Evolutionary conservation across 108 stramenopile species (phyloP), one percentile per base, ranked within the genome.

Genomic region (Nitzschia sp.): DNA sequence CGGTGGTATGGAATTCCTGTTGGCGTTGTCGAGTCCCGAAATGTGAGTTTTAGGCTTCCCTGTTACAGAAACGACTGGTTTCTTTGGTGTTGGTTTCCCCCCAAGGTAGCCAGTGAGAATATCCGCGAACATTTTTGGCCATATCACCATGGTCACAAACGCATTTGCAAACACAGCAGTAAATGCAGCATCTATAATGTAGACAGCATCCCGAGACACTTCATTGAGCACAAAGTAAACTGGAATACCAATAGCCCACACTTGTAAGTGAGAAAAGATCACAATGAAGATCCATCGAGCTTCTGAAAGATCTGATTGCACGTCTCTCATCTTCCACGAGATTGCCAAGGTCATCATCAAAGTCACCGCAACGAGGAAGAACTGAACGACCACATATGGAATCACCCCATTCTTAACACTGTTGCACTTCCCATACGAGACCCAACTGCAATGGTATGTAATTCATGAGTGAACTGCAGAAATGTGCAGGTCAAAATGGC

Each of bases 221-320:
- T 52, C 55, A 11, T 66, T 37, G 12, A 65, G 53, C 15, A 66
- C 51, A 26, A 73, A 17, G 37, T 22, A 65, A 8, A 73, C 20
- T 10, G 72, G 72, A 42, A 73, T 73, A 20, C 65, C 64, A 56
- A 73, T 50, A 11, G 56, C 44, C 65, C 43, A 53, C 5, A 65
- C 43, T 21, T 73, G 55, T 6, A 73, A n/a, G 29, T 73, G 72
- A 0, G 65, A 41, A 37, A 66, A 73, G 51, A 73, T 53, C 9
- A 10, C 65, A 24, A 66, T 48, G 54, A 73, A 73, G 53, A 59
- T 57, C 59, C 50, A 73, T 14, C 48, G 17, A 17, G 64, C 53
- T 29, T 73, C 72, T 8, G 59, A 59, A 1, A 66, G 56, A 7
- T 65, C 72, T 1, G 51, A 20, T 17, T 73, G 65, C 2, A 73